A percentile compares a stretch with the other conserved stretches of the same genome.
Conservation (phyloP, 2,329 filamentous ascomycete species). For the Bipolaris bicolor region DNA sequence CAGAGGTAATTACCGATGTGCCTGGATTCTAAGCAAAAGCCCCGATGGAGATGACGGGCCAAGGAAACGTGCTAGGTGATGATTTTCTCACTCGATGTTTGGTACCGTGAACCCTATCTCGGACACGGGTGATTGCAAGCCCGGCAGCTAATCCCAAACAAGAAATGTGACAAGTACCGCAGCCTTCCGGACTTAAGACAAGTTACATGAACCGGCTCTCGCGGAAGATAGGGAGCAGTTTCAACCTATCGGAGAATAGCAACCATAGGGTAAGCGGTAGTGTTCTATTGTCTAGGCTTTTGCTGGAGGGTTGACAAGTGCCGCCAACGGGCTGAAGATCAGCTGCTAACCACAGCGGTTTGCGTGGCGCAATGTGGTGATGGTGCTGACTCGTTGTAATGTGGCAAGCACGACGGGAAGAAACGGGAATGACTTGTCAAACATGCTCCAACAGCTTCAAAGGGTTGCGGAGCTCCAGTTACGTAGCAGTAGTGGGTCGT, state of each 20-base stretch:
- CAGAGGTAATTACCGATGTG: conserved; percentile 11
- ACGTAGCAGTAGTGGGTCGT: conserved; percentile 11
- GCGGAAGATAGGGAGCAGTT: conserved; percentile 6
- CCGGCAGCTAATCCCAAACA: conserved; percentile 19
- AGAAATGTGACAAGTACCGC: conserved; percentile 18
- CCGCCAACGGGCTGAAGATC: conserved; percentile 1
- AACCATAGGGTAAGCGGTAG: conserved; percentile 7
- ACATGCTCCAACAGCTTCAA: conserved; percentile 1
- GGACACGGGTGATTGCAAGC: conserved; percentile 20
- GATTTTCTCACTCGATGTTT: not conserved
- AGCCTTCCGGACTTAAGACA: conserved; percentile 12
- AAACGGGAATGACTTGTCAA: conserved; percentile 8
- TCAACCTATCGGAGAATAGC: conserved; percentile 13
- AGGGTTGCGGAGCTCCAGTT: conserved; percentile 12
- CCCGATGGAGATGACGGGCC: not conserved
- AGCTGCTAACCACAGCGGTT: not conserved
- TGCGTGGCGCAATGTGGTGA: conserved; percentile 1
- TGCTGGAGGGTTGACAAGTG: conserved; percentile 3
- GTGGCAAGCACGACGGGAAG: conserved; percentile 2
- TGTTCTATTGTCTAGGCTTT: not conserved
- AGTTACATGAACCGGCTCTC: conserved; percentile 9
- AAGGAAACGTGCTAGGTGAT: not conserved
- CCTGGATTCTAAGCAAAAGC: conserved; percentile 3
- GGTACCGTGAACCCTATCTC: conserved; percentile 7
- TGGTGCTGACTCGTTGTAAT: not conserved